Conservation (phyloP, 176 grass and related monocot species). For the Ensete ventricosum region DNA sequence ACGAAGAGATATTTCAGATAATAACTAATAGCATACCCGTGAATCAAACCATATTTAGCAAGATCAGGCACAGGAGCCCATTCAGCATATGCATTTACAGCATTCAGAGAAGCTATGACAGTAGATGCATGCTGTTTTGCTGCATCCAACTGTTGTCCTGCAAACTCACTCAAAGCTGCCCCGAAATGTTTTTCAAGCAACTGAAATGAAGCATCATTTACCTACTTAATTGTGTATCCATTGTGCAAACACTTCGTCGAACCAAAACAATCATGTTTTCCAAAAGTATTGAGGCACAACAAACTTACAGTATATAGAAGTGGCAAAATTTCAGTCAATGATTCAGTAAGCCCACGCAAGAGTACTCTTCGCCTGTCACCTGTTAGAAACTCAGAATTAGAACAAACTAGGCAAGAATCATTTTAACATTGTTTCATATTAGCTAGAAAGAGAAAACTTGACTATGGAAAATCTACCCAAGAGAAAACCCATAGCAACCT, state of each 20-base stretch:
- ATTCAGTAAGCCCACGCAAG: conserved; percentile 83
- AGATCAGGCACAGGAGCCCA: conserved; percentile 96
- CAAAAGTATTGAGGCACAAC: conserved; percentile 11
- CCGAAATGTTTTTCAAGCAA: conserved; percentile 94
- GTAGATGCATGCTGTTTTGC: conserved; percentile 73
- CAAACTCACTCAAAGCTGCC: conserved; percentile 61
- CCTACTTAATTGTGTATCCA: background rate
- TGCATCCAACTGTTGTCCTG: conserved; percentile 57
- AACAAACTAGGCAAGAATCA: background rate
- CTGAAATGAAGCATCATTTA: conserved; percentile 33
- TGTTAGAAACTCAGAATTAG: conserved; percentile 24
- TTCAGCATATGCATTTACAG: conserved; percentile 91
- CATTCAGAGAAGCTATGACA: conserved; percentile 79
- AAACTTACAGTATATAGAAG: conserved; percentile 83
- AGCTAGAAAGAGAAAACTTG: background rate
- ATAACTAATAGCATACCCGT: conserved; percentile 45
- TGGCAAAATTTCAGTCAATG: conserved; percentile 74
- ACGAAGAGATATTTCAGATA: conserved; percentile 7
- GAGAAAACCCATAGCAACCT: conserved; percentile 31
- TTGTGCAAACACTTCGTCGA: background rate
- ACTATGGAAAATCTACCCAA: background rate
- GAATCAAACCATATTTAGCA: conserved; percentile 83
- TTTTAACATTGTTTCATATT: background rate
- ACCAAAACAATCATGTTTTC: background rate
- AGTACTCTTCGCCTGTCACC: conserved; percentile 76